phyloP scores from a whole-genome alignment of 345 rosid species.

The Citrus inodora region DNA sequence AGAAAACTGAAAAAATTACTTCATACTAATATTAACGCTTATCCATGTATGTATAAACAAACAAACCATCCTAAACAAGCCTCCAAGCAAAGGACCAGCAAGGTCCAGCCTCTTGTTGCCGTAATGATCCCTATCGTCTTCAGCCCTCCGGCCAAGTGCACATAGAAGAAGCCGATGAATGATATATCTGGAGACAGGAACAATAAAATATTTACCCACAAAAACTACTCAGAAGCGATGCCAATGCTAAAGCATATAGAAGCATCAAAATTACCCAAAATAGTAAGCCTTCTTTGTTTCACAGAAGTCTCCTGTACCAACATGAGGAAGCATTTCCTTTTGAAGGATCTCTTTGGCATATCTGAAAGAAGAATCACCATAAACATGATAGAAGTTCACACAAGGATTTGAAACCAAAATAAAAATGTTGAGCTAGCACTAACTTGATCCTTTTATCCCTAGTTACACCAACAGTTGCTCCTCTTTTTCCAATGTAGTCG shows the following conservation, averaged over 20 bases:
- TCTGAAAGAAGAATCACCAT: slow-evolving; percentile 40
- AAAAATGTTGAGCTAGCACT: slow-evolving; percentile 28
- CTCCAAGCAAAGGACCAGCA: slow-evolving; percentile 98
- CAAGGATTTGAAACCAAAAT: slow-evolving; percentile 11
- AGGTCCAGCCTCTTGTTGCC: slow-evolving; percentile 99
- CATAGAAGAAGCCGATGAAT: slow-evolving; percentile 91
- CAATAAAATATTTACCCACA: neutral
- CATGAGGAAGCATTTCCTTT: slow-evolving; percentile 99
- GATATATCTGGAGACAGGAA: slow-evolving; percentile 53
- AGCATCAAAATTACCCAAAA: slow-evolving; percentile 63
- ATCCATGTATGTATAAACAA: neutral
- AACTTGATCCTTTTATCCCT: slow-evolving; percentile 95
- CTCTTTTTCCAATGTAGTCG: slow-evolving; percentile 96
- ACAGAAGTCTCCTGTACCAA: slow-evolving; percentile 85
- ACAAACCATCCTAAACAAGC: slow-evolving; percentile 91
- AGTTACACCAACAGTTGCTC: slow-evolving; percentile 94
- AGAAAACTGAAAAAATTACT: neutral
- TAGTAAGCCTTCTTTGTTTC: slow-evolving; percentile 98
- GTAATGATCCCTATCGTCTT: slow-evolving; percentile 98
- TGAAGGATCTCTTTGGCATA: slow-evolving; percentile 97
- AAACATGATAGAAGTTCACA: slow-evolving; percentile 21
- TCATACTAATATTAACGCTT: too few relatives aligned
- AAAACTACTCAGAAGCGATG: slow-evolving; percentile 7
- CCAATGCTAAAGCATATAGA: neutral
- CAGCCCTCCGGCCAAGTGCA: slow-evolving; percentile 92